Percentiles rank a stretch among this genome's conserved stretches.
phyloP scores from a whole-genome alignment of 225 moss, liverwort and hornwort species.

The Sphagnum contortum region DNA sequence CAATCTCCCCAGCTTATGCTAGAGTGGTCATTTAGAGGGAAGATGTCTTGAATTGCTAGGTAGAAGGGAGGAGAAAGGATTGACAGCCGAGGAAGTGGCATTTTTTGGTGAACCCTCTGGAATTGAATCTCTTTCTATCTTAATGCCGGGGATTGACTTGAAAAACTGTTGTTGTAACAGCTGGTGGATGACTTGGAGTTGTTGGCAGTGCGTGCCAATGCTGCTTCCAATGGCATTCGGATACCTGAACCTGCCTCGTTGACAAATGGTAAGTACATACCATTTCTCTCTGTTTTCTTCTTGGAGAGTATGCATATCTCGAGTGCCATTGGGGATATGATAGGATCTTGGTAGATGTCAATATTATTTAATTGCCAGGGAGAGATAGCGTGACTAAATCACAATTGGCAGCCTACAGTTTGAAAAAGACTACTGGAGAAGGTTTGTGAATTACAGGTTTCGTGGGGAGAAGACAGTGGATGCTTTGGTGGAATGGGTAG shows the following conservation, averaged over 20 bases:
- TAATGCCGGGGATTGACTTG: no score
- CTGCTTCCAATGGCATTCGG: conserved; percentile 54
- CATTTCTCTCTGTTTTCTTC: neutral
- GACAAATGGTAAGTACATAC: conserved; percentile 37
- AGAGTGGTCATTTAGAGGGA: neutral
- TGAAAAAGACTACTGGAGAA: no score
- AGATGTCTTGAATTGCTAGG: no score
- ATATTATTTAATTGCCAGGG: no score
- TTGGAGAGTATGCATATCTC: neutral
- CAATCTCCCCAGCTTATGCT: neutral
- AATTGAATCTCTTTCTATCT: no score
- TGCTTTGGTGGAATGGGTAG: conserved; percentile 53
- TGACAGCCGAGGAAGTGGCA: no score
- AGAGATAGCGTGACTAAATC: no score
- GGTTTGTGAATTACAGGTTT: no score
- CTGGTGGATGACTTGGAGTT: conserved; percentile 92
- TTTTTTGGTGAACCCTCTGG: no score
- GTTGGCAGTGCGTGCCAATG: conserved; percentile 72
- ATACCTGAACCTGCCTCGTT: conserved; percentile 49
- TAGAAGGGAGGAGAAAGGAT: neutral
- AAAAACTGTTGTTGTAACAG: conserved; percentile 23
- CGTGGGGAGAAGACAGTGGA: conserved; percentile 38
- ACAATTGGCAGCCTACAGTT: no score
- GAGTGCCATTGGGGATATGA: neutral
- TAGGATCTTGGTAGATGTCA: no score